phyloP scores from a whole-genome alignment of 2,329 filamentous ascomycete genomes.

The Fusarium aywerte region DNA sequence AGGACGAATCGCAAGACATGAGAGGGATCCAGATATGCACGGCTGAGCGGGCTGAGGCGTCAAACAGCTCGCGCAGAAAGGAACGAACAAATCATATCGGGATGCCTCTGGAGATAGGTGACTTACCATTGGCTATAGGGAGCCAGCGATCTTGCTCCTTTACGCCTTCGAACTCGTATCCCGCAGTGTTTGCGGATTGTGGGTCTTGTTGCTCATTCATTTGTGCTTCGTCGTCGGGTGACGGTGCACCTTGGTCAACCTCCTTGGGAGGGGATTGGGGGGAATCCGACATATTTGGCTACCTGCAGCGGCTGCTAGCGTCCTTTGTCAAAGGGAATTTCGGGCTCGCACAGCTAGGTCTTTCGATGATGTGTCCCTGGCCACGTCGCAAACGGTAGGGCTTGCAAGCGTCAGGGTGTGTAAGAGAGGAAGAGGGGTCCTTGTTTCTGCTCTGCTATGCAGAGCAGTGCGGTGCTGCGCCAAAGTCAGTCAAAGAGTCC shows the following conservation, averaged over 20 bases:
- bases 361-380: constrained; percentile 67
- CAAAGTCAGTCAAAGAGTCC: constrained; percentile 60
- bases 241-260: constrained; percentile 92
- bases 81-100: constrained; percentile 57
- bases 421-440: constrained; percentile 47
- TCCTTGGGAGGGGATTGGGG: constrained; percentile 91
- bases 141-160: constrained; percentile 99
- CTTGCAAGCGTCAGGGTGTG: constrained; percentile 60
- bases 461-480: constrained; percentile 62
- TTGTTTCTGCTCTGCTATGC: constrained; percentile 49
- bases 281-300: constrained; percentile 91
- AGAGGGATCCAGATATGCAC: constrained; percentile 55
- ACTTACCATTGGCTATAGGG: constrained; percentile 99
- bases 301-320: constrained; percentile 72
- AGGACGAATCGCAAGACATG: constrained; percentile 70
- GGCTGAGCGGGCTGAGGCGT: constrained; percentile 46
- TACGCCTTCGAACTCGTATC: constrained; percentile 91
- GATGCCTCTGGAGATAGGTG: constrained; percentile 32
- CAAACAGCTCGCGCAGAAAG: constrained; percentile 44
- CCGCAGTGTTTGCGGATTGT: constrained; percentile 75
- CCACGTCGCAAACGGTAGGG: constrained; percentile 70
- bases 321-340: constrained; percentile 66
- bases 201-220: constrained; percentile 88
- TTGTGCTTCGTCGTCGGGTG: constrained; percentile 91
- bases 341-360: constrained; percentile 66